These are phyloP conservation scores for Bolboschoenus planiculmis DNA, from an alignment of 176 grass and related monocot genomes.

Conservation along the genomic window DNA sequence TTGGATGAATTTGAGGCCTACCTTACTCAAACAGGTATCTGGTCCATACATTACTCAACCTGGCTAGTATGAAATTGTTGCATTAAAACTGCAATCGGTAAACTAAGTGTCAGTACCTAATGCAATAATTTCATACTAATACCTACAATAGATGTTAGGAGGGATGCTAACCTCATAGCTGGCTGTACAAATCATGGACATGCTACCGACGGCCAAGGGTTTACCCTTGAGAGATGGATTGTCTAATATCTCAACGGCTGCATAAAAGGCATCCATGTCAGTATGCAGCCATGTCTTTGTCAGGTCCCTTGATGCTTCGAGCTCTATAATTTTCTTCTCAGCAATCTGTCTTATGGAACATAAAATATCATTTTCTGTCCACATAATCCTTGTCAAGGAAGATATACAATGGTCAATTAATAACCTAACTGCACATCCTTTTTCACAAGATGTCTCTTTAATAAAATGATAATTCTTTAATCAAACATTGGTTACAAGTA, in stretches of 20 bases:
- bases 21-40: not conserved
- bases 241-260: constrained; percentile 77
- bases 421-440: not conserved
- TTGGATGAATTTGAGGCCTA: not conserved
- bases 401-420: not conserved
- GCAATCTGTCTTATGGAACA: constrained; percentile 39
- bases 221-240: constrained; percentile 88
- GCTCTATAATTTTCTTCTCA: constrained; percentile 65
- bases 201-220: constrained; percentile 74
- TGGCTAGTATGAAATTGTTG: not conserved
- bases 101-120: not conserved
- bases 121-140: not conserved
- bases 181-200: constrained; percentile 98
- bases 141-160: not conserved
- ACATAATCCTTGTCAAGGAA: not conserved
- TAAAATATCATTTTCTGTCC: not conserved
- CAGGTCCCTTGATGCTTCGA: constrained; percentile 85
- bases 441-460: not conserved
- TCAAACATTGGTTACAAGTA: not conserved
- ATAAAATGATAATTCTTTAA: not conserved
- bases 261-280: constrained; percentile 99
- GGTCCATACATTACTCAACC: not conserved
- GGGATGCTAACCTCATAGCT: constrained; percentile 67
- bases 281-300: constrained; percentile 88
- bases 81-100: not conserved